A percentile compares a stretch with the other conserved stretches of the same genome.
Conservation (phyloP, 805 yeast species). For the Pichia heedii region DNA sequence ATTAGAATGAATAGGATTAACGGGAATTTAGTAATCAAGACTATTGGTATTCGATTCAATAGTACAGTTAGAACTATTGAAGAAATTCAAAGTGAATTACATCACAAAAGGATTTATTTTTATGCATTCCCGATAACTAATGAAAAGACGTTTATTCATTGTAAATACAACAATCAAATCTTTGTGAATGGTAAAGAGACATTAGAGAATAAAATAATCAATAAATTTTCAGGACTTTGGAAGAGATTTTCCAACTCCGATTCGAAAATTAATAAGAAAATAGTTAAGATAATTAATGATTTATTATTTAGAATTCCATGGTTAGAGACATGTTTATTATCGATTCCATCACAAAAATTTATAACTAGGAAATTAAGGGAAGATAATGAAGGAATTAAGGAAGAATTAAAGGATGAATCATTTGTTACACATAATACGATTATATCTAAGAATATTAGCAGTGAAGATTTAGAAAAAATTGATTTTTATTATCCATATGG, state of each 20-base stretch:
- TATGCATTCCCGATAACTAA: conserved; percentile 67
- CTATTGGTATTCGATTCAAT: neutral
- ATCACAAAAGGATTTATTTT: conserved; percentile 37
- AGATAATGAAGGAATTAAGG: conserved; percentile 14
- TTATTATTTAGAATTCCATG: conserved; percentile 63
- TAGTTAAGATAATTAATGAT: conserved; percentile 44
- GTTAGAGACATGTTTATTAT: conserved; percentile 65
- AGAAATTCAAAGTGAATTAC: neutral
- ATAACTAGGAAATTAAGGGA: conserved; percentile 42
- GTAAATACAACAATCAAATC: conserved; percentile 42
- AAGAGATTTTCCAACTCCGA: conserved; percentile 46
- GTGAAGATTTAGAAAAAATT: conserved; percentile 28
- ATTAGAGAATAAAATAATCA: conserved; percentile 34
- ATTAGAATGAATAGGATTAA: too few relatives aligned
- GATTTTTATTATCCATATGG: conserved; percentile 44
- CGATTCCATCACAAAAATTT: conserved; percentile 63
- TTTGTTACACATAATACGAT: neutral
- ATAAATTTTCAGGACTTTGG: conserved; percentile 56
- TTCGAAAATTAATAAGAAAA: conserved; percentile 43
- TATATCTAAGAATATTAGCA: conserved; percentile 7
- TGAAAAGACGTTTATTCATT: conserved; percentile 52
- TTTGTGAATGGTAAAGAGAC: conserved; percentile 26
- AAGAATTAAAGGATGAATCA: conserved; percentile 4
- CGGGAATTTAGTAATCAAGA: too few relatives aligned
- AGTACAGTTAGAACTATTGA: neutral